phyloP scores from a whole-genome alignment of 164 flowering plant genomes.

The Kalanchoe fedtschenkoi region DNA sequence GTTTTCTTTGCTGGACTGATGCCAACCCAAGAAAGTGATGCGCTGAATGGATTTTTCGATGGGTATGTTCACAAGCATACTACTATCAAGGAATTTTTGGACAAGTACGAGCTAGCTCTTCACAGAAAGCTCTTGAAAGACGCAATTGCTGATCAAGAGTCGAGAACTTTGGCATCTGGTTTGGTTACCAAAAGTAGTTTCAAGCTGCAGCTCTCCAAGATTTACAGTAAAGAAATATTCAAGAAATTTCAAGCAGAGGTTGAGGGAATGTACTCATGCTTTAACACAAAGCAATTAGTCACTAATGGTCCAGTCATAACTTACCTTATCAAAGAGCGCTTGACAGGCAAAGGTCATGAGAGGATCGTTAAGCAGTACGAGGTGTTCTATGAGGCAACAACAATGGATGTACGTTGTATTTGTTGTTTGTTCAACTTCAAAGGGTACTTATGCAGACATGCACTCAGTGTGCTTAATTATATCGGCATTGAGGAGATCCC shows the following conservation, averaged over 20 bases:
- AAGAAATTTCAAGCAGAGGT: constrained; percentile 33
- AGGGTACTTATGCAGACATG: constrained; percentile 46
- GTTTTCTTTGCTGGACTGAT: constrained; percentile 32
- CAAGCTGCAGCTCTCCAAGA: constrained; percentile 30
- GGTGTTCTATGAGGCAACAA: constrained; percentile 28
- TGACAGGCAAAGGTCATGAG: constrained; percentile 19
- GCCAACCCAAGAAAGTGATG: constrained; percentile 22
- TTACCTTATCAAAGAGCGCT: constrained; percentile 27
- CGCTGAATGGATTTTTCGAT: constrained; percentile 26
- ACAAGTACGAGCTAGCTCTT: constrained; percentile 33
- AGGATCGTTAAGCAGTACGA: constrained; percentile 25
- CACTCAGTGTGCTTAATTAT: constrained; percentile 30
- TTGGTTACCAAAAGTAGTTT: constrained; percentile 28
- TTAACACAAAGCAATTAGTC: constrained; percentile 30
- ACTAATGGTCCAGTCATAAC: constrained; percentile 25
- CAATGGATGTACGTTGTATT: constrained; percentile 27
- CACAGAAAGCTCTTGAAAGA: constrained; percentile 31
- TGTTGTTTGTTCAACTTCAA: constrained; percentile 41
- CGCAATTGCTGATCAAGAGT: constrained; percentile 27
- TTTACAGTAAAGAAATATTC: constrained; percentile 36
- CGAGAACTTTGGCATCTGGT: constrained; percentile 17
- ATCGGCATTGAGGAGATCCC: constrained; percentile 40
- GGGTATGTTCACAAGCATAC: constrained; percentile 42
- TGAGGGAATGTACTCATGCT: constrained; percentile 37
- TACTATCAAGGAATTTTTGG: constrained; percentile 38